Percentiles rank a stretch among this genome's conserved stretches.
Evolutionary conservation across 192 early-diverging fungal species (phyloP).

Genomic region (Diversispora epigaea): DNA sequence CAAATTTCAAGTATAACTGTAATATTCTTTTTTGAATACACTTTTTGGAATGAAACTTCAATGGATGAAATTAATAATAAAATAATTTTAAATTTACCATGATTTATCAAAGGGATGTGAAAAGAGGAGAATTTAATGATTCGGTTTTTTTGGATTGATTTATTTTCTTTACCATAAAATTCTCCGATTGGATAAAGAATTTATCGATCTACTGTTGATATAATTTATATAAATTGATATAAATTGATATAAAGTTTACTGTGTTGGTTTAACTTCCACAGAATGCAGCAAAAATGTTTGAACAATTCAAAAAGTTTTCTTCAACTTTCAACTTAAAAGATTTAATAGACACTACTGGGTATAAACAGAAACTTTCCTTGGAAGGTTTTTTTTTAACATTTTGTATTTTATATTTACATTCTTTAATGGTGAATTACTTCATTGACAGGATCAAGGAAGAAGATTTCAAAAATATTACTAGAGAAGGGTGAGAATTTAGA

Average conservation of each 20-base stretch:
- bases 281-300: constrained; percentile 4
- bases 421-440: not conserved
- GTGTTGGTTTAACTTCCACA: no score
- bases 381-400: not conserved
- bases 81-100: not conserved
- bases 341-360: constrained; percentile 17
- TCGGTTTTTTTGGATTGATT: no score
- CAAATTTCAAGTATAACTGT: not conserved
- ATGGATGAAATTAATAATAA: not conserved
- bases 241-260: no score
- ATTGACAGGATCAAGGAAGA: not conserved
- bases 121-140: no score
- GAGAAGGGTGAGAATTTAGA: constrained; percentile 2
- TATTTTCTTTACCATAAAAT: no score
- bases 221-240: no score
- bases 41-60: not conserved
- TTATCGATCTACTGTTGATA: no score
- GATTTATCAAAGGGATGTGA: not conserved
- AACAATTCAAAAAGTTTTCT: constrained; percentile 13
- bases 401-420: not conserved
- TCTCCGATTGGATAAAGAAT: no score
- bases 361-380: not conserved
- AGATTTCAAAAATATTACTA: constrained; percentile 13
- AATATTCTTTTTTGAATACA: not conserved
- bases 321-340: constrained; percentile 17